Conservation (phyloP, 805 yeast species). For the Kodamaea leandrae region DNA sequence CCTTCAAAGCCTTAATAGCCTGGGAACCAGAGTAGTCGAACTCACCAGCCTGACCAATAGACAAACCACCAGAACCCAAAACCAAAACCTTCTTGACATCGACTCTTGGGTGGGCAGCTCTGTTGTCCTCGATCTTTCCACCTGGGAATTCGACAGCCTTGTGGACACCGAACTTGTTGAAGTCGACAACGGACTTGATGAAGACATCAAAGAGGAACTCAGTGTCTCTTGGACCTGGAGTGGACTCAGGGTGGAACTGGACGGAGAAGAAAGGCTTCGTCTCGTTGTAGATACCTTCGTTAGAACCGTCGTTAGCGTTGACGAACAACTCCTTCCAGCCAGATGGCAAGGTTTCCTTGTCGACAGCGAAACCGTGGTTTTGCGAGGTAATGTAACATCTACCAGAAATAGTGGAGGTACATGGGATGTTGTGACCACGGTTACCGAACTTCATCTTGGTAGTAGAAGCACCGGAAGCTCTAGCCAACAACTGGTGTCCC, state of each 20-base stretch:
- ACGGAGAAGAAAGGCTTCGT: constrained; percentile 91
- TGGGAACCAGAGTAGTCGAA: constrained; percentile 98
- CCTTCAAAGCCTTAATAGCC: constrained; percentile 97
- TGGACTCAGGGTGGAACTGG: constrained; percentile 98
- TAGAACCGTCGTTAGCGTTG: constrained; percentile 94
- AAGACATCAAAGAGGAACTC: constrained; percentile 95
- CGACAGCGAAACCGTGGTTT: constrained; percentile 98
- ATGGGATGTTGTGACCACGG: constrained; percentile 98
- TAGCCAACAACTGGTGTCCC: constrained; percentile 94
- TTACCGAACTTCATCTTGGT: constrained; percentile 93
- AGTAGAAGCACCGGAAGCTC: constrained; percentile 94
- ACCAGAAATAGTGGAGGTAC: constrained; percentile 85
- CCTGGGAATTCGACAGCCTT: constrained; percentile 90
- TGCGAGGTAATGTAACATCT: constrained; percentile 98
- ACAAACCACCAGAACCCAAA: constrained; percentile 96
- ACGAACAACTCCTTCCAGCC: constrained; percentile 96
- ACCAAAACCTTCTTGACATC: constrained; percentile 88
- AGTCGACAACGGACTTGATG: constrained; percentile 72
- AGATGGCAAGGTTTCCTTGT: constrained; percentile 62
- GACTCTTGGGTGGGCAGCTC: constrained; percentile 71
- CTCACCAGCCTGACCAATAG: constrained; percentile 99
- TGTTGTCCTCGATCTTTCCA: constrained; percentile 71
- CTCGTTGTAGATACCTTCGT: constrained; percentile 95
- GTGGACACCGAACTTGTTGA: constrained; percentile 53
- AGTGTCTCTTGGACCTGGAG: constrained; percentile 99